Base-by-base conservation (phyloP, 2,329 filamentous ascomycete species). In the Cercospora zeae-maydis region DNA sequence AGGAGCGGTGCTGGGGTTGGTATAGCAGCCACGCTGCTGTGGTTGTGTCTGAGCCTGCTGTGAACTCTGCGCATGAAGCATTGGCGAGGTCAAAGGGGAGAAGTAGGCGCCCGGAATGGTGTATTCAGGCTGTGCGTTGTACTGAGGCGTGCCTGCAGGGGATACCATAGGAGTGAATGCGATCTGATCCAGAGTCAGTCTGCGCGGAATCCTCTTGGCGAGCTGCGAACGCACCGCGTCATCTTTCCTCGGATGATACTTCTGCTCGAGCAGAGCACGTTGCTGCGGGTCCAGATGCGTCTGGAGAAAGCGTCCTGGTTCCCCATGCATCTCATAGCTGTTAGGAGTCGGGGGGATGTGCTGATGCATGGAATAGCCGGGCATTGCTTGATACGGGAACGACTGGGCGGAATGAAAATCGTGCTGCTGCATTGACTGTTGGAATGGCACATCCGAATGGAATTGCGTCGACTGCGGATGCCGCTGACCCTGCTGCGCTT, bases 61-160 rank as follows among this genome's bases (percentile, higher is more conserved):
- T 75, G 75, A 27, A 64, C 80, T 85, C 74, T 92, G 89, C 1
- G 90, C 89, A 74, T 90, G 88, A 16, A 95, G 80, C 3, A 90
- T 90, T 1, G 91, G 91, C 14, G 91, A 95, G 4, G 89, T 92
- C 54, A 95, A 81, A 9, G 91, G 91, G 72, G 90, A 95, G 74
- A 95, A 93, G 77, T 92, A 93, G 34, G 89, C 84, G 36, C 84
- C 85, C 0, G 88, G 87, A 3, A 90, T 82, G 5, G 84, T 83
- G 70, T 86, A 91, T 59, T 85, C 82, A 11, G 81, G 79, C 42
- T 78, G 74, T 37, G 80, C 70, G 39, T 69, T 67, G 71, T 93
- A 91, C 56, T 92, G 81, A 21, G 91, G 90, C 1, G 90, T 93
- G 47, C 93, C 90, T 4, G 90, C 91, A n/a, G 91, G 91, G 16